Conservation (phyloP, 106 monocot species). For the Agapanthus africanus region DNA sequence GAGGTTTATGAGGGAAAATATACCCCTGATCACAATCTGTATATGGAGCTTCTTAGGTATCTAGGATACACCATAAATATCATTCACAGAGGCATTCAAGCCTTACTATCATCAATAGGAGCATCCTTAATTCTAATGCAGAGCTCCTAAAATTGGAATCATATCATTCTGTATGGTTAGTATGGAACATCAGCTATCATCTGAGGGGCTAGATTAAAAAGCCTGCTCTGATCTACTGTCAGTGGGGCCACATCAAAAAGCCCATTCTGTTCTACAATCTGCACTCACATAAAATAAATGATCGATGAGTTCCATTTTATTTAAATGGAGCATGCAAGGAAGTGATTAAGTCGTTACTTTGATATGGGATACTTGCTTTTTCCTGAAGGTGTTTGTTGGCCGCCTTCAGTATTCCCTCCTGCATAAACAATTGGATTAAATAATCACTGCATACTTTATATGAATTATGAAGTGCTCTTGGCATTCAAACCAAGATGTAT, state of each 20-base stretch:
- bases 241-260: slow-evolving; percentile 23
- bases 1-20: too few relatives aligned
- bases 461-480: too few relatives aligned
- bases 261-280: slow-evolving; percentile 41
- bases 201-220: slow-evolving; percentile 19
- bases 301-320: too few relatives aligned
- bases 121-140: slow-evolving; percentile 5
- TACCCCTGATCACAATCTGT: too few relatives aligned
- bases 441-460: too few relatives aligned
- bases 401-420: slow-evolving; percentile 71
- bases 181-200: slow-evolving; percentile 28
- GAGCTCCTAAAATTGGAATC: slow-evolving; percentile 24
- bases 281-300: slow-evolving; percentile 15
- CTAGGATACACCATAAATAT: too few relatives aligned
- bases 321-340: too few relatives aligned
- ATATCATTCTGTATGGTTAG: slow-evolving; percentile 43
- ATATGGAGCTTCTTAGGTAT: too few relatives aligned
- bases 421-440: slow-evolving; percentile 9
- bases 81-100: too few relatives aligned
- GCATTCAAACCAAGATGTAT: too few relatives aligned
- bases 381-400: slow-evolving; percentile 68
- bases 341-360: too few relatives aligned
- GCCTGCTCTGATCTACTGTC: slow-evolving; percentile 32
- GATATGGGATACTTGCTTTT: slow-evolving; percentile 33
- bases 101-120: slow-evolving; percentile 10